Evolutionary conservation across 192 early-diverging fungal genomes (phyloP).

Genomic region (Coemansia sp.): DNA sequence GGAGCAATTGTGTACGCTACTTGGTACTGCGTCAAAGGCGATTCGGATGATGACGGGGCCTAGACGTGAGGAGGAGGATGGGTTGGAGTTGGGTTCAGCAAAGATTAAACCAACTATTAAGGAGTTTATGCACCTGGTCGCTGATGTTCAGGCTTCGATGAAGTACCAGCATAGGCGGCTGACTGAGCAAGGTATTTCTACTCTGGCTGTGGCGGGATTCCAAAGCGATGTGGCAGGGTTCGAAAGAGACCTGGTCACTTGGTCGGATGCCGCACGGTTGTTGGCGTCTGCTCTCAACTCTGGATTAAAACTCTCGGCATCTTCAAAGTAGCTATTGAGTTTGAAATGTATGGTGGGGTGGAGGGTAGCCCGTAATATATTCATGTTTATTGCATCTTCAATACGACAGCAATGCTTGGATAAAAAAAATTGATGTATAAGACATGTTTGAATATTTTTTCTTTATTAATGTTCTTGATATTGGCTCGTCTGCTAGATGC

Average conservation of each 20-base stretch:
- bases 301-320: slow-evolving; percentile 10
- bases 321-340: neutral
- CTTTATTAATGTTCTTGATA: neutral
- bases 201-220: slow-evolving; percentile 17
- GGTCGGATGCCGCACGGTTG: slow-evolving; percentile 39
- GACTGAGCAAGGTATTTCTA: slow-evolving; percentile 25
- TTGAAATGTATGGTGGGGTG: neutral
- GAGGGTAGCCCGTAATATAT: neutral
- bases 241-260: slow-evolving; percentile 37
- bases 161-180: slow-evolving; percentile 24
- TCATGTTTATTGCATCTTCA: neutral
- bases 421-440: neutral
- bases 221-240: slow-evolving; percentile 32
- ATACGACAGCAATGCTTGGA: neutral
- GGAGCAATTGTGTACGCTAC: slow-evolving; percentile 31
- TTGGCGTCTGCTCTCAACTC: slow-evolving; percentile 22
- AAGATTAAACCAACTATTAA: slow-evolving; percentile 25
- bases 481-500: neutral
- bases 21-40: slow-evolving; percentile 28
- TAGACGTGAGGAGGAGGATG: slow-evolving; percentile 4
- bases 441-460: neutral
- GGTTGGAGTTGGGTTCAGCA: slow-evolving; percentile 5
- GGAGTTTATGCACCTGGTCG: slow-evolving; percentile 38
- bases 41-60: slow-evolving; percentile 36
- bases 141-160: slow-evolving; percentile 34